Base-by-base conservation (phyloP, 352 stramenopile species). In the Pythium guiyangense region DNA sequence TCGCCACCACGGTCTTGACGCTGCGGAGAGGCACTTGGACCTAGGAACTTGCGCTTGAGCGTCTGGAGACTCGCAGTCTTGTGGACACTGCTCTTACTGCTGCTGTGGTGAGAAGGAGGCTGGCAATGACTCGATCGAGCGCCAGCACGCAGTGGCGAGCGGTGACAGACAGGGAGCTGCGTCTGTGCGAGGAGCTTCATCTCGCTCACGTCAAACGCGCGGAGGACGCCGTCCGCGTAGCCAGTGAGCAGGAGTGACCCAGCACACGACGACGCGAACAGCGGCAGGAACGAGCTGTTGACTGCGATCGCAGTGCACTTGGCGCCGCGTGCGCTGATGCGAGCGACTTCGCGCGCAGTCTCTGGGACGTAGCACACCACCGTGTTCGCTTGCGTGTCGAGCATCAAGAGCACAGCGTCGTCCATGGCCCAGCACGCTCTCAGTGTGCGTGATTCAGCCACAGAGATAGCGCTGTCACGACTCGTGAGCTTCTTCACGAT, bases 321-420 rank as follows among this genome's bases (percentile, higher is more conserved):
- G 15, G 52, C 29, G n/a, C 52, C 63, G 3, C 58, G 49, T 5
- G 74, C 66, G 17, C 72, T 44, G 40, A 90, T 70, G 10, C 54
- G 67, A 6, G 62, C 65, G 5, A 90, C 57, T 27, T 86, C 74
- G 42, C 59, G 64, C 2, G 64, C 69, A 9, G 68, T 26, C 12
- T 72, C 64, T 0, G 70, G 66, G 8, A 88, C 54, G 75, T 70
- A 87, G 29, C 70, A 77, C 15, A 68, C 57, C 44, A 90, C 64
- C 1, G 63, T 46, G 22, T 34, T 62, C 26, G 67, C 52, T 20
- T 67, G 54, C 18, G 37, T 8, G 1, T 69, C 67, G 0, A 57
- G 27, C 5, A 67, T 77, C 26, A 90, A 40, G 8, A 87, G 18
- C 9, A 84, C 26, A 6, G 68, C 20, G 3, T 71, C 68, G 1